phyloP scores from a whole-genome alignment of 225 moss, liverwort and hornwort species.

The Marchantia paleacea region DNA sequence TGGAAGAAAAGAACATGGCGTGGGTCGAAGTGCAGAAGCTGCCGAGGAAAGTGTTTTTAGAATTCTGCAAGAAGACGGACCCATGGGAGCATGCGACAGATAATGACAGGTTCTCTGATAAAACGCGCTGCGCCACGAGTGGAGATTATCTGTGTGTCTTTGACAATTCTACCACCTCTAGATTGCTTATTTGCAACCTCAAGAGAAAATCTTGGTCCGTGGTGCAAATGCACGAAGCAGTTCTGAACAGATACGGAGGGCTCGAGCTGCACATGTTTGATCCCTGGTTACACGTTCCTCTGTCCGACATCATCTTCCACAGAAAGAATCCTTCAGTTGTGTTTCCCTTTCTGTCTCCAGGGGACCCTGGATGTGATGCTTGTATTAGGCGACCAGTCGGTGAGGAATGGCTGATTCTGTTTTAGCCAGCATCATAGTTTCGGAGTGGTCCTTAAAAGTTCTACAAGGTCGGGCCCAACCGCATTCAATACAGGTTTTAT shows the following conservation, averaged over 20 bases:
- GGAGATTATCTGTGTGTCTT: conserved; percentile 17
- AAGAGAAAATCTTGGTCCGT: conserved; percentile 14
- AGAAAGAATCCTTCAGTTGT: neutral
- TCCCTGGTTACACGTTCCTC: conserved; percentile 13
- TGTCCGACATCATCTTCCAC: neutral
- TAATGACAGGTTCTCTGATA: conserved; percentile 12
- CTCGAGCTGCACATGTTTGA: conserved; percentile 21
- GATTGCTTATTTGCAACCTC: conserved; percentile 7
- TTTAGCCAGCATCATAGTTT: neutral
- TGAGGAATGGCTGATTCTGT: neutral
- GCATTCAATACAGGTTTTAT: neutral
- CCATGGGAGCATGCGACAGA: conserved; percentile 8
- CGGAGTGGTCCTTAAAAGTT: neutral
- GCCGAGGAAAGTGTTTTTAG: conserved; percentile 6
- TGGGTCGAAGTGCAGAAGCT: conserved; percentile 20
- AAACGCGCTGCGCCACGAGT: conserved; percentile 4
- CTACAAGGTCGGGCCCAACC: neutral
- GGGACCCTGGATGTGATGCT: conserved; percentile 10
- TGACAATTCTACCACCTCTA: conserved; percentile 5
- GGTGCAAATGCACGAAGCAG: conserved; percentile 8
- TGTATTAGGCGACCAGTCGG: neutral
- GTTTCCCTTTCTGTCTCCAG: conserved; percentile 11
- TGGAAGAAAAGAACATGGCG: conserved; percentile 22
- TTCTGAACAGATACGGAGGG: conserved; percentile 15
- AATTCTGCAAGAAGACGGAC: conserved; percentile 16